These are phyloP conservation scores for Lodderomyces orthopsilosis DNA, from an alignment of 1,139 yeast species.

Conservation along the genomic window DNA sequence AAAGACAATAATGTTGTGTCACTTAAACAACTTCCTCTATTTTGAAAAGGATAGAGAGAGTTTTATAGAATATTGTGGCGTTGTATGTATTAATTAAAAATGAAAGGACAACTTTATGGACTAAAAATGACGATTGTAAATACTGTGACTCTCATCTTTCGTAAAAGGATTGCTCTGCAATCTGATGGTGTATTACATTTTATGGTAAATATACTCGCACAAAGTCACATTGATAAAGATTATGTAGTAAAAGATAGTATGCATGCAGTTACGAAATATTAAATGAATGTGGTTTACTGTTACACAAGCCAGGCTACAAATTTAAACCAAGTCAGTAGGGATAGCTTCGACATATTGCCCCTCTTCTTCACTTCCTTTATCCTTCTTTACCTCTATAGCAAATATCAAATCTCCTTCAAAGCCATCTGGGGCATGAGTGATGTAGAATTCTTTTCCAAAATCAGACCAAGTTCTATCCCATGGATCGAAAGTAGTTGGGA, in stretches of 20 bases:
- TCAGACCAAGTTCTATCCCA: too few relatives aligned
- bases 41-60: not conserved
- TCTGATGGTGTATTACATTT: too few relatives aligned
- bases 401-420: not conserved
- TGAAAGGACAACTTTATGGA: too few relatives aligned
- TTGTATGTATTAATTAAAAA: not conserved
- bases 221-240: too few relatives aligned
- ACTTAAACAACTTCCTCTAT: not conserved
- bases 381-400: not conserved
- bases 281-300: not conserved
- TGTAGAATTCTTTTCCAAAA: not conserved
- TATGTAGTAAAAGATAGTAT: too few relatives aligned
- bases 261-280: too few relatives aligned
- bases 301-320: not conserved
- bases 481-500: too few relatives aligned
- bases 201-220: too few relatives aligned
- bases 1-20: not conserved
- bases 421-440: not conserved
- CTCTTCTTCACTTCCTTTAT: not conserved
- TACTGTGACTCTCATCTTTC: too few relatives aligned
- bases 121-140: too few relatives aligned
- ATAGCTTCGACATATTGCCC: not conserved
- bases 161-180: too few relatives aligned
- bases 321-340: not conserved
- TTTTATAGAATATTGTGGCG: not conserved